Conservation (phyloP, 2,329 filamentous ascomycete species). For the Paraphoma sp. region DNA sequence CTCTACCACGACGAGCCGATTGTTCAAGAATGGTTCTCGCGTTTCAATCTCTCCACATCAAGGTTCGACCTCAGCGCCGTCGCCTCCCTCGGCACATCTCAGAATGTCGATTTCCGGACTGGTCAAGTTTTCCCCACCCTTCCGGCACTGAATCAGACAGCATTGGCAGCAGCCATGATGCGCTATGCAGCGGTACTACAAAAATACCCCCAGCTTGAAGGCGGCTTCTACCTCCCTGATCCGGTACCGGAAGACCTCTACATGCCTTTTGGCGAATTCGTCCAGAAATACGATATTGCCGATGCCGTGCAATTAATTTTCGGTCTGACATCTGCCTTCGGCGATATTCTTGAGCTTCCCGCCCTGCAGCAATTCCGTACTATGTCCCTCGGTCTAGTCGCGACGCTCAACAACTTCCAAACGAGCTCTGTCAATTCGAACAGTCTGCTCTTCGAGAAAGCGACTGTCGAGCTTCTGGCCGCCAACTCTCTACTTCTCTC, state of each 20-base stretch:
- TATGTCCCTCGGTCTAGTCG: constrained; percentile 3
- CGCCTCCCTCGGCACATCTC: background rate
- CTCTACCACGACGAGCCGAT: constrained; percentile 50
- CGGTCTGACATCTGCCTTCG: constrained; percentile 1
- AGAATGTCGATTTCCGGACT: constrained; percentile 41
- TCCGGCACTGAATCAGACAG: constrained; percentile 6
- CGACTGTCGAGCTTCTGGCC: constrained; percentile 10
- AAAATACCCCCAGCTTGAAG: constrained; percentile 20
- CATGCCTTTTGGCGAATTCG: constrained; percentile 58
- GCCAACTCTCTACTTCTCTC: constrained; percentile 15
- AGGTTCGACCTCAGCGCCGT: background rate
- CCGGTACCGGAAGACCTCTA: constrained; percentile 57
- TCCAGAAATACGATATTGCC: constrained; percentile 56
- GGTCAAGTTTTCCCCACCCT: constrained; percentile 15
- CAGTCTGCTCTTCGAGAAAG: constrained; percentile 28
- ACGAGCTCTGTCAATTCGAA: constrained; percentile 23
- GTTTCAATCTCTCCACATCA: constrained; percentile 16
- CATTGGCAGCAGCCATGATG: constrained; percentile 12
- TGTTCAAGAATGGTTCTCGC: constrained; percentile 33
- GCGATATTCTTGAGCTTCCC: constrained; percentile 52
- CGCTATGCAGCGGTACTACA: constrained; percentile 34
- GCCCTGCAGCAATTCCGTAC: constrained; percentile 41
- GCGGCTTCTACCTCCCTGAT: constrained; percentile 54
- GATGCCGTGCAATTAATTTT: constrained; percentile 50
- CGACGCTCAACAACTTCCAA: constrained; percentile 7